Conservation (phyloP, 2,329 filamentous ascomycete species). For the Aureobasidium lini region DNA sequence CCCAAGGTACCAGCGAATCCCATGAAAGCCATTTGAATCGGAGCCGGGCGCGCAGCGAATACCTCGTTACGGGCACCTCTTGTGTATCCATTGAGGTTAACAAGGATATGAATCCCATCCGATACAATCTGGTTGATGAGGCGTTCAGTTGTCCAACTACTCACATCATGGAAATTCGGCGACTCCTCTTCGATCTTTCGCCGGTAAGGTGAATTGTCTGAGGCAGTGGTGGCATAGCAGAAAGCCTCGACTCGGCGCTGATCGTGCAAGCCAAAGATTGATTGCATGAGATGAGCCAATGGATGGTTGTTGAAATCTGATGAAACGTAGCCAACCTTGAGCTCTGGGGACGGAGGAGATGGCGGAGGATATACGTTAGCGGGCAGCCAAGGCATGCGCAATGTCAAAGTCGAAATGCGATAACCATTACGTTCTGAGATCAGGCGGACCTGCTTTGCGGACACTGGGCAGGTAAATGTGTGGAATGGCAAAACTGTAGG, state of each 20-base stretch:
- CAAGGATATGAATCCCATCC: slow-evolving; percentile 86
- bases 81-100: slow-evolving; percentile 98
- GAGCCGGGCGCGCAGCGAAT: slow-evolving; percentile 87
- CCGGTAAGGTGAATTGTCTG: slow-evolving; percentile 81
- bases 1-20: slow-evolving; percentile 93
- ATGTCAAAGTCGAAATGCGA: slow-evolving; percentile 83
- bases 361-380: slow-evolving; percentile 76
- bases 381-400: slow-evolving; percentile 82
- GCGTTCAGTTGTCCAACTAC: slow-evolving; percentile 74
- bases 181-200: slow-evolving; percentile 90
- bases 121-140: slow-evolving; percentile 78
- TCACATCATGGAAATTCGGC: slow-evolving; percentile 84
- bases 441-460: slow-evolving; percentile 80
- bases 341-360: slow-evolving; percentile 66
- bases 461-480: slow-evolving; percentile 91
- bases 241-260: slow-evolving; percentile 67
- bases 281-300: slow-evolving; percentile 95
- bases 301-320: slow-evolving; percentile 99
- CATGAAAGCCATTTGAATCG: slow-evolving; percentile 99
- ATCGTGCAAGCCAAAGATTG: slow-evolving; percentile 89
- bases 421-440: slow-evolving; percentile 94
- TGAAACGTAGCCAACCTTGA: slow-evolving; percentile 94
- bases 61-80: slow-evolving; percentile 94
- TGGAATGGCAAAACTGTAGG: slow-evolving; percentile 96
- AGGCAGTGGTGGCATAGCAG: slow-evolving; percentile 91